Evolutionary conservation across 805 yeast species (phyloP).

Genomic region (Debaryomyces prosopidis): DNA sequence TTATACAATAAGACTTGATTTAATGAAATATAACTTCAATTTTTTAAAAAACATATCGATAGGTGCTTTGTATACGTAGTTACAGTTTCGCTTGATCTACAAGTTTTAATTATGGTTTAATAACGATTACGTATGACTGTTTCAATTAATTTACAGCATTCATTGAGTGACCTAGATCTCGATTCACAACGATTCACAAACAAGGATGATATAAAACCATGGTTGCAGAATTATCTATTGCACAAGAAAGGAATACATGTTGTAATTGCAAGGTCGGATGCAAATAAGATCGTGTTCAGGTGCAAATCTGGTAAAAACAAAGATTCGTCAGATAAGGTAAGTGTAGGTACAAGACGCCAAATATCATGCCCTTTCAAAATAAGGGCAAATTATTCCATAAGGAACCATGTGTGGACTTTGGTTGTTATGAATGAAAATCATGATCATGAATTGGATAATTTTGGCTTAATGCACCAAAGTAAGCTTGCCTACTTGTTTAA

Average conservation of each 20-base stretch:
- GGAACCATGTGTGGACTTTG: constrained; percentile 56
- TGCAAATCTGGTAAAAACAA: constrained; percentile 44
- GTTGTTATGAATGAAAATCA: constrained; percentile 62
- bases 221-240: constrained; percentile 51
- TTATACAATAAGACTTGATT: too few relatives aligned
- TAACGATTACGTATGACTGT: background rate
- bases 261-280: constrained; percentile 65
- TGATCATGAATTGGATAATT: constrained; percentile 41
- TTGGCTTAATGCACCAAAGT: background rate
- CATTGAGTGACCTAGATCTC: constrained; percentile 27
- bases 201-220: constrained; percentile 58
- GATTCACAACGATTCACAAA: constrained; percentile 27
- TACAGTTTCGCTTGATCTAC: too few relatives aligned
- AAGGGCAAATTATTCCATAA: constrained; percentile 58
- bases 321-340: constrained; percentile 13
- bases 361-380: constrained; percentile 63
- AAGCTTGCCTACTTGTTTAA: background rate
- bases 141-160: constrained; percentile 8
- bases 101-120: too few relatives aligned
- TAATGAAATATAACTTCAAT: too few relatives aligned
- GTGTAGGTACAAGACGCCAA: constrained; percentile 18
- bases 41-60: too few relatives aligned
- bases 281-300: constrained; percentile 59
- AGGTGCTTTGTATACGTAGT: too few relatives aligned
- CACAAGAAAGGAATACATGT: constrained; percentile 51